These are phyloP conservation scores for Pseudogymnoascus sp. DNA, from an alignment of 2,329 filamentous ascomycete genomes.

Conservation along the genomic window DNA sequence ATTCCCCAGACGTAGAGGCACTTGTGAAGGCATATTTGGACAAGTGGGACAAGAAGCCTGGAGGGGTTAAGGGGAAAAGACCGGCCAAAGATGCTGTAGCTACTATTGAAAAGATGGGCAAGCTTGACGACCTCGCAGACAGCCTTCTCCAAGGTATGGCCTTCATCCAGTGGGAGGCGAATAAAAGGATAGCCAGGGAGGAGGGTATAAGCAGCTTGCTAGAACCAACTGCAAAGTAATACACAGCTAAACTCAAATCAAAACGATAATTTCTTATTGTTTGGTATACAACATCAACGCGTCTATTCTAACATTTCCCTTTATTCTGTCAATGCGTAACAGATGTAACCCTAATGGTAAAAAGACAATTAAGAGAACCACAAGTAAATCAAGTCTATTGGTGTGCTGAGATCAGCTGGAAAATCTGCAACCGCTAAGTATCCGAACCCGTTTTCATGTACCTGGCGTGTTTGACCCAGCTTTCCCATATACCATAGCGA, in stretches of 20 bases:
- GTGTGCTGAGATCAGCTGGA: not conserved
- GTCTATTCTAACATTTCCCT: slow-evolving; percentile 5
- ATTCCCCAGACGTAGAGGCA: slow-evolving; percentile 28
- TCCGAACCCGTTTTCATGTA: not conserved
- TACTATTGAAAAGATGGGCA: slow-evolving; percentile 34
- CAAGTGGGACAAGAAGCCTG: slow-evolving; percentile 24
- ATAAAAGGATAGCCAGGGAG: slow-evolving; percentile 33
- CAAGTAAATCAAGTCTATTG: slow-evolving; percentile 7
- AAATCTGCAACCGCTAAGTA: not conserved
- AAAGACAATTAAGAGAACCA: not conserved
- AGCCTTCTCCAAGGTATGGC: slow-evolving; percentile 69
- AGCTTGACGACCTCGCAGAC: slow-evolving; percentile 76
- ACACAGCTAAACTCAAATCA: not conserved
- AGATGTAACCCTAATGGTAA: not conserved
- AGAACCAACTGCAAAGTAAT: not conserved
- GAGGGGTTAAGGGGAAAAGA: slow-evolving; percentile 22
- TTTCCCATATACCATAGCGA: not conserved
- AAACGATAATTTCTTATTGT: slow-evolving; percentile 6
- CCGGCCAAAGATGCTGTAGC: slow-evolving; percentile 18
- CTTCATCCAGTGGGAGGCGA: slow-evolving; percentile 68
- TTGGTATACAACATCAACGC: not conserved
- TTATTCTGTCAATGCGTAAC: not conserved
- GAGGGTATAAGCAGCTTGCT: not conserved
- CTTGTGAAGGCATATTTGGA: slow-evolving; percentile 30
- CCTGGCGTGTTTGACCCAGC: not conserved